A percentile compares a stretch with the other conserved stretches of the same genome.
These are phyloP conservation scores for Colletotrichum tabaci DNA, from an alignment of 2,329 filamentous ascomycete species.

Conservation along the genomic window DNA sequence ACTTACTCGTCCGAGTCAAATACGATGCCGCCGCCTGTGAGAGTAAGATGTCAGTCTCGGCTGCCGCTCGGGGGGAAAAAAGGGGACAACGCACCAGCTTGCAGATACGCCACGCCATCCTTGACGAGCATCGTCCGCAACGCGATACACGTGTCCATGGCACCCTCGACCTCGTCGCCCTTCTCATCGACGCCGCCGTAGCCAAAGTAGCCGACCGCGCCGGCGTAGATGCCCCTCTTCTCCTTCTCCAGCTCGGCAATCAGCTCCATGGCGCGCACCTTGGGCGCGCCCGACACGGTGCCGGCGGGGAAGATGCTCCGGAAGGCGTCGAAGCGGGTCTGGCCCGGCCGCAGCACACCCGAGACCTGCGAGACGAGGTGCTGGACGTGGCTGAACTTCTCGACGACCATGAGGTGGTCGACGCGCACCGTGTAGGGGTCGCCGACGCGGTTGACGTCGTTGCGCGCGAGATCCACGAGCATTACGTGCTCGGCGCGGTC, in stretches of 20 bases:
- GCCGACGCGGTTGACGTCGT: constrained; percentile 96
- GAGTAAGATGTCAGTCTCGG: constrained; percentile 11
- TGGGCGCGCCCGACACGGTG: constrained; percentile 94
- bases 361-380: constrained; percentile 97
- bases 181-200: constrained; percentile 80
- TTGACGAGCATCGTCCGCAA: constrained; percentile 96
- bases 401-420: constrained; percentile 93
- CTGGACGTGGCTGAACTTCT: constrained; percentile 97
- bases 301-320: constrained; percentile 97
- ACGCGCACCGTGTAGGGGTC: constrained; percentile 92
- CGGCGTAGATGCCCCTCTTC: constrained; percentile 95
- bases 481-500: constrained; percentile 97
- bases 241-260: constrained; percentile 95
- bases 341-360: constrained; percentile 84
- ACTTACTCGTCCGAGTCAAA: constrained; percentile 84
- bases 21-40: constrained; percentile 84
- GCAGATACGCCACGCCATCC: constrained; percentile 91
- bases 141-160: constrained; percentile 89
- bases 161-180: constrained; percentile 78
- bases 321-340: constrained; percentile 95
- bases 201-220: constrained; percentile 96
- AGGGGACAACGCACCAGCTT: constrained; percentile 69
- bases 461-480: constrained; percentile 95
- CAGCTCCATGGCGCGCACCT: constrained; percentile 96
- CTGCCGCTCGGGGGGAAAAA: background rate